Evolutionary conservation across 2,329 filamentous ascomycete species (phyloP).

Genomic region (Talaromyces piceae): DNA sequence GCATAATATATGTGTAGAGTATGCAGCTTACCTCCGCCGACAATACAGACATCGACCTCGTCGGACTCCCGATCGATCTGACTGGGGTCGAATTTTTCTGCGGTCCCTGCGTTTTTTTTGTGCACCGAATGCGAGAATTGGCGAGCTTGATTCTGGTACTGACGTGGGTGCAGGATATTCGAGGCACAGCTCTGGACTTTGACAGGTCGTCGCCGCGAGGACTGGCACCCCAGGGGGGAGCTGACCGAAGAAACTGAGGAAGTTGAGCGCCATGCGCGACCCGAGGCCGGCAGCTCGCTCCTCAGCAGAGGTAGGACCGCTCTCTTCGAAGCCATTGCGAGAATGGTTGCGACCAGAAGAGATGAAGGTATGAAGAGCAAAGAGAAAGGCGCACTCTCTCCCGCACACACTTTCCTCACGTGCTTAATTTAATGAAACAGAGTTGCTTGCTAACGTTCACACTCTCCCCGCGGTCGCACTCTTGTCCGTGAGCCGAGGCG

Average conservation of each 20-base stretch:
- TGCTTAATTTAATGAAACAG: background rate
- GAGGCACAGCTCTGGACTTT: background rate
- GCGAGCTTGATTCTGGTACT: constrained; percentile 25
- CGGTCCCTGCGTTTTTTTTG: constrained; percentile 36
- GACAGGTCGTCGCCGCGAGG: constrained; percentile 12
- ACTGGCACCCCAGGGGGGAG: constrained; percentile 13
- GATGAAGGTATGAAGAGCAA: background rate
- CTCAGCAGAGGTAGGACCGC: constrained; percentile 35
- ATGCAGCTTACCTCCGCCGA: constrained; percentile 65
- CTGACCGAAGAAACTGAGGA: constrained; percentile 16
- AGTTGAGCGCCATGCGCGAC: constrained; percentile 23
- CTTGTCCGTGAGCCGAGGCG: background rate
- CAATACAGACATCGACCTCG: constrained; percentile 91
- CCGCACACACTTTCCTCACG: no score
- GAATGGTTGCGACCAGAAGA: background rate
- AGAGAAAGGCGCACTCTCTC: no score
- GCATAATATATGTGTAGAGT: background rate
- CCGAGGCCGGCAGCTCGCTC: constrained; percentile 28
- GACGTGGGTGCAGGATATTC: background rate
- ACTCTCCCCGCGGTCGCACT: background rate
- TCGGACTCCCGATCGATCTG: constrained; percentile 80
- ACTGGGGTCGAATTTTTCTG: constrained; percentile 58
- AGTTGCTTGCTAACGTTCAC: background rate
- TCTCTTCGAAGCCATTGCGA: constrained; percentile 35
- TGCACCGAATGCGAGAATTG: constrained; percentile 39